phyloP scores from a whole-genome alignment of 2,329 filamentous ascomycete genomes.

The Xylariomycetidae sp. region DNA sequence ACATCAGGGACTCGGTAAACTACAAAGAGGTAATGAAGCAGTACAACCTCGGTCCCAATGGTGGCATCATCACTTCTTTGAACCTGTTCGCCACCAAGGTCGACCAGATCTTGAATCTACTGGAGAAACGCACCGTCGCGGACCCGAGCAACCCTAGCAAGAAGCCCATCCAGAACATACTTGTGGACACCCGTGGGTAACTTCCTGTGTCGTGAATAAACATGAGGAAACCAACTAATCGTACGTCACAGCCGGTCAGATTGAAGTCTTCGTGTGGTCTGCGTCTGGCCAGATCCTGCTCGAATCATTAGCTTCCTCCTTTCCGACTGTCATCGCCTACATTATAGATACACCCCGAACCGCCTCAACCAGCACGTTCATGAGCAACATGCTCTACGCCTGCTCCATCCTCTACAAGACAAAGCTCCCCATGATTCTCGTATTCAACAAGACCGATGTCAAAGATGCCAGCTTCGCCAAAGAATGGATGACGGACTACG shows the following conservation, averaged over 20 bases:
- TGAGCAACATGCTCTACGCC: constrained; percentile 99
- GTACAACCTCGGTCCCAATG: constrained; percentile 95
- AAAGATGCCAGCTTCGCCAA: constrained; percentile 87
- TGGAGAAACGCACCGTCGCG: constrained; percentile 80
- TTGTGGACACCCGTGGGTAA: constrained; percentile 73
- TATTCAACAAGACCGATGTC: constrained; percentile 98
- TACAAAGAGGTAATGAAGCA: constrained; percentile 99
- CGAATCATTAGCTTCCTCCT: constrained; percentile 85
- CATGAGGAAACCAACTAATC: neutral
- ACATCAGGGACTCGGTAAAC: constrained; percentile 97
- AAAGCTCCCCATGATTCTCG: constrained; percentile 94
- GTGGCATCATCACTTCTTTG: constrained; percentile 89
- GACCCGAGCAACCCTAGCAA: constrained; percentile 54
- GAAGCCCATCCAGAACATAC: constrained; percentile 71
- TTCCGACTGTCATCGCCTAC: constrained; percentile 96
- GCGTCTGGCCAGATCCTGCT: constrained; percentile 91
- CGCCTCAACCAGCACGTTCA: constrained; percentile 91
- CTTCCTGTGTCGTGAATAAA: neutral
- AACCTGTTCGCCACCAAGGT: constrained; percentile 98
- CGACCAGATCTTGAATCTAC: constrained; percentile 82
- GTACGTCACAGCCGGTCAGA: constrained; percentile 69
- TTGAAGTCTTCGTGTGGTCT: constrained; percentile 98
- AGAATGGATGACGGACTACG: constrained; percentile 99
- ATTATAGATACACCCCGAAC: constrained; percentile 95
- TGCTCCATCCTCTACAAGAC: constrained; percentile 99